Percentiles rank a stretch among this genome's conserved stretches.
These are phyloP conservation scores for Teratosphaeria nubilosa DNA, from an alignment of 2,329 filamentous ascomycete species.

Conservation along the genomic window DNA sequence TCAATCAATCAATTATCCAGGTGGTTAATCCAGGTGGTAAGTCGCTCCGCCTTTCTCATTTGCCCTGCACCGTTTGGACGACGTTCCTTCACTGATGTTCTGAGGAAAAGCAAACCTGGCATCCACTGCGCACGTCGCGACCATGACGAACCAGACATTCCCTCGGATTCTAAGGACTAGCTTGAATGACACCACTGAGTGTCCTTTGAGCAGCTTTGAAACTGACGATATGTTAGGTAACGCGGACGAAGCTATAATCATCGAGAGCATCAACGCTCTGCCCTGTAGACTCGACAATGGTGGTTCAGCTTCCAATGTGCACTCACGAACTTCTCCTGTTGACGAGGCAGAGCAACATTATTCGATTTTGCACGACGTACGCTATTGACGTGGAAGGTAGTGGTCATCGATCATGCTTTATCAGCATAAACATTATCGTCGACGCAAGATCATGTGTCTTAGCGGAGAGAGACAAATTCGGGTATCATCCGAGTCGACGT, in stretches of 20 bases:
- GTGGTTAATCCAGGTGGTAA: too few species aligned
- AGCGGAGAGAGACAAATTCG: too few species aligned
- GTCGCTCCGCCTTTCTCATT: too few species aligned
- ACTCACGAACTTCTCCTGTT: not conserved
- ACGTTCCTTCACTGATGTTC: not conserved
- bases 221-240: not conserved
- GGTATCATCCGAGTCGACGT: not conserved
- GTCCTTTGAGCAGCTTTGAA: not conserved
- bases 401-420: too few species aligned
- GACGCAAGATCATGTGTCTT: too few species aligned
- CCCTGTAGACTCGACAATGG: not conserved
- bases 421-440: too few species aligned
- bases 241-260: not conserved
- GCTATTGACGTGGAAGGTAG: too few species aligned
- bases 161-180: not conserved
- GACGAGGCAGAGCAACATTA: not conserved
- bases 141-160: not conserved
- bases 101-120: not conserved
- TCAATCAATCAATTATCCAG: too few species aligned
- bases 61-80: not conserved
- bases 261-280: not conserved
- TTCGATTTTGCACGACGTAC: not conserved
- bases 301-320: not conserved
- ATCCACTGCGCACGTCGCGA: not conserved
- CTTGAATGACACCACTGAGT: not conserved